These are phyloP conservation scores for Fraxinus nigra DNA, from an alignment of 305 asterid species.

Conservation along the genomic window DNA sequence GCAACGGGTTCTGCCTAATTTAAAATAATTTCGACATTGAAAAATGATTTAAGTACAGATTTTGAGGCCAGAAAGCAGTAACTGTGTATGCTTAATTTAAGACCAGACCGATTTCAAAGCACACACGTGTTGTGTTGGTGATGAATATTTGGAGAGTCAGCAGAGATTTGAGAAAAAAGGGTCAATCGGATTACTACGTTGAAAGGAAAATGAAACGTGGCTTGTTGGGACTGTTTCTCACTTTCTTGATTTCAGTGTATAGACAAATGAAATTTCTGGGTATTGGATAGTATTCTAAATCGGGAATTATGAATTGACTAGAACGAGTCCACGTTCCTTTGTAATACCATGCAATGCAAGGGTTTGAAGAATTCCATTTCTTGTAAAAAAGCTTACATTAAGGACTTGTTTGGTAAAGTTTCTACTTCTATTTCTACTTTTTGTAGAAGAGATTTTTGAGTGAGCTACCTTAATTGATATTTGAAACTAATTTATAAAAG, in stretches of 20 bases:
- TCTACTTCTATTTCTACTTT: too few relatives aligned
- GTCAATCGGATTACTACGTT: neutral
- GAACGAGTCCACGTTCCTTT: neutral
- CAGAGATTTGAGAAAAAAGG: neutral
- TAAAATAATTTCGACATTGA: too few relatives aligned
- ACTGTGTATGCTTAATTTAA: conserved; percentile 18
- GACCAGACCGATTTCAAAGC: conserved; percentile 9
- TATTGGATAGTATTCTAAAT: neutral
- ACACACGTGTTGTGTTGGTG: conserved; percentile 38
- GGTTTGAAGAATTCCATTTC: neutral
- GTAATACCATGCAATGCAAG: too few relatives aligned
- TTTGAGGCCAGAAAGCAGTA: conserved; percentile 8
- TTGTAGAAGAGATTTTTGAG: too few relatives aligned
- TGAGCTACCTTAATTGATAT: too few relatives aligned
- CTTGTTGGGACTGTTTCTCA: neutral
- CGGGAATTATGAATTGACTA: neutral
- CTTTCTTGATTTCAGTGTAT: neutral
- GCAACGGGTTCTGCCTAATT: too few relatives aligned
- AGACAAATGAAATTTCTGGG: conserved; percentile 7
- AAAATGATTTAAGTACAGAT: neutral
- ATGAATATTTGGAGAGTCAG: conserved; percentile 6
- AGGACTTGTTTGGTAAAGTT: too few relatives aligned
- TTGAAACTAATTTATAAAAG: too few relatives aligned
- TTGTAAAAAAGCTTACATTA: too few relatives aligned
- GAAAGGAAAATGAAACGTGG: conserved; percentile 11